Evolutionary conservation across 2,329 filamentous ascomycete genomes (phyloP), one percentile per base, ranked within the genome.

Genomic region (Magnaporthiopsis incrustans): DNA sequence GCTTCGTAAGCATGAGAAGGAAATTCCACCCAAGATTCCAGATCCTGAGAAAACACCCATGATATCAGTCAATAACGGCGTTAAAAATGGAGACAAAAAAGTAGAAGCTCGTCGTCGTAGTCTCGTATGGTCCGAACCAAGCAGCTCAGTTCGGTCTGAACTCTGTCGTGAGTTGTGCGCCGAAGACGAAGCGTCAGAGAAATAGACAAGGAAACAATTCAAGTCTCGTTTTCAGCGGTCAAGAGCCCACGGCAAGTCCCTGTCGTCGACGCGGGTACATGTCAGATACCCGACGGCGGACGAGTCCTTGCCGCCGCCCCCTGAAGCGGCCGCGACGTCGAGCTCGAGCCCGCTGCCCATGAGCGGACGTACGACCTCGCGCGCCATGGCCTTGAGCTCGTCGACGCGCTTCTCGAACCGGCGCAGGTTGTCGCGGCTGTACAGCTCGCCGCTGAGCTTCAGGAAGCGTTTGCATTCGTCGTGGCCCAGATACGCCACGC

Each of bases 381-480:
- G 82, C 8, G 93, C 94, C 72, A 94, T 83, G 64, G 84, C 83
- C 78, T 97, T 97, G 64, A 97, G 81, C 78, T 97, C 93, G 65
- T 97, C 92, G 69, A 97, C 83, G 64, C 92, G 84, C 71, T 90
- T 87, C 78, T 97, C 94, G 69, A 97, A 96, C 4, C 90, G 82
- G 66, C 89, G 85, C 61, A 97, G 76, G 67, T 91, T 94, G n/a
- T 97, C 93, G 25, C 93, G 84, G 59, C 85, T 91, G 77, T 97
- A 97, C 10, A 94, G 76, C 26, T 95, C 89, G 0, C 91, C 89
- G 14, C 86, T 88, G 27, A 94, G 79, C 74, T 96, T 96, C 63
- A 97, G 82, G 71, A 97, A 97, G 27, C 86, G 86, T 76, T 97
- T 97, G 73, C 94, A 89, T 68, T 97, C 93, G 68, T 97, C 92